Evolutionary conservation across 2,329 filamentous ascomycete genomes (phyloP), one percentile per base, ranked within the genome.

Genomic region (Alternaria infectoria): DNA sequence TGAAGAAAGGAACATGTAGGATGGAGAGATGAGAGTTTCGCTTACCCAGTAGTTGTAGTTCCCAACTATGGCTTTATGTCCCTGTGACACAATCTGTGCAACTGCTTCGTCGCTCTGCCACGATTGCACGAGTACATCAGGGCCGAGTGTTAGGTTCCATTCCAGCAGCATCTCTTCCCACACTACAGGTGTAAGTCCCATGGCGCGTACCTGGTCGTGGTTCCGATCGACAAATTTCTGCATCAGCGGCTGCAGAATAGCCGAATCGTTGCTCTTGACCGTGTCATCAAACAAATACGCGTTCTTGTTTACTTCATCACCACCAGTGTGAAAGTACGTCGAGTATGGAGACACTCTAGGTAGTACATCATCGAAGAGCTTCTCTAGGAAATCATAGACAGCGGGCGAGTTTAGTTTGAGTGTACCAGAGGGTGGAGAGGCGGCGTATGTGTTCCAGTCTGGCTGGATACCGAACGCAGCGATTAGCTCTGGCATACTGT

Each of bases 111-210:
- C 86, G 51, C 88, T 89, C 50, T 90, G 86, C 93, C 93, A 97
- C 4, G 89, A 87, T 81, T 97, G 93, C 6, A 97, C 86, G 12
- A 96, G 84, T 1, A 92, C 89, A 71, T 93, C 89, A 13, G 85
- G 79, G 3, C 88, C 89, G 6, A 97, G 81, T 0, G 87, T 91
- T 49, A 96, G 81, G 75, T 94, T 91, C 90, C 92, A 97, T 23
- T 89, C 84, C 10, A 91, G 83, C 1, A 93, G 83, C 85, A 96
- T 93, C 79, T 97, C 93, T 78, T 97, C 93, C 93, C 93, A 97
- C 1, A 94, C 91, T 21, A 97, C 83, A 0, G 93, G 92, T 6
- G 86, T 87, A 55, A 97, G 81, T 5, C 90, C 90, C 6, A 86
- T 84, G 46, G 85, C 81, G 49, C 88, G 83, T 44, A 96, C 84